phyloP scores from a whole-genome alignment of 2,329 filamentous ascomycete genomes.

The Penicillium sp. region DNA sequence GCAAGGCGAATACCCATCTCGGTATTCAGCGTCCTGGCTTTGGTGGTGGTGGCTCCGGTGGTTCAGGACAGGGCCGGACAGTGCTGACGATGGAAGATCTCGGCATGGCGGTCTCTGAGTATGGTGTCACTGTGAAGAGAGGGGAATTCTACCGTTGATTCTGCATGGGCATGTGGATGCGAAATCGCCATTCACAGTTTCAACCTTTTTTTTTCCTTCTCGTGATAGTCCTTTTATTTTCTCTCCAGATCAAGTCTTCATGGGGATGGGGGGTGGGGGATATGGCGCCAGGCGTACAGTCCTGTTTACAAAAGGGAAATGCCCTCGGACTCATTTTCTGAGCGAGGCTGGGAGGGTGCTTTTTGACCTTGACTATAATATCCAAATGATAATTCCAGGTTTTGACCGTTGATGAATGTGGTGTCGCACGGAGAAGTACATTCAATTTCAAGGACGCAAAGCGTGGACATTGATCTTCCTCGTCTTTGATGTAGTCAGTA shows the following conservation, averaged over 20 bases:
- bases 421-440: too few relatives aligned
- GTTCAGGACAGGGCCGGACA: conserved; percentile 74
- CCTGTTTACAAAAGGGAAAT: too few relatives aligned
- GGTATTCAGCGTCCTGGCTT: conserved; percentile 73
- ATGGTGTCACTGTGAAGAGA: conserved; percentile 94
- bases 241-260: too few relatives aligned
- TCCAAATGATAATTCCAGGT: too few relatives aligned
- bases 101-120: conserved; percentile 96
- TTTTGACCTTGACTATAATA: not conserved
- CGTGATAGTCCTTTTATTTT: not conserved
- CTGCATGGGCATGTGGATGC: not conserved
- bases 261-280: not conserved
- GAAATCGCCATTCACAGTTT: not conserved
- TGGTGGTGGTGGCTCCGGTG: conserved; percentile 82
- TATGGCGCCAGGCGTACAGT: not conserved
- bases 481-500: too few relatives aligned
- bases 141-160: conserved; percentile 90
- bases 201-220: not conserved
- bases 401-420: too few relatives aligned
- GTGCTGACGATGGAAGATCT: conserved; percentile 98
- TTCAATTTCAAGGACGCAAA: too few relatives aligned
- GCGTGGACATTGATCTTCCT: too few relatives aligned
- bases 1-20: conserved; percentile 51
- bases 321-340: not conserved
- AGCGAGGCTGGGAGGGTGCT: conserved; percentile 1